Base-by-base conservation (phyloP, 345 rosid species). In the rapeseed (Brassica napus) region DNA sequence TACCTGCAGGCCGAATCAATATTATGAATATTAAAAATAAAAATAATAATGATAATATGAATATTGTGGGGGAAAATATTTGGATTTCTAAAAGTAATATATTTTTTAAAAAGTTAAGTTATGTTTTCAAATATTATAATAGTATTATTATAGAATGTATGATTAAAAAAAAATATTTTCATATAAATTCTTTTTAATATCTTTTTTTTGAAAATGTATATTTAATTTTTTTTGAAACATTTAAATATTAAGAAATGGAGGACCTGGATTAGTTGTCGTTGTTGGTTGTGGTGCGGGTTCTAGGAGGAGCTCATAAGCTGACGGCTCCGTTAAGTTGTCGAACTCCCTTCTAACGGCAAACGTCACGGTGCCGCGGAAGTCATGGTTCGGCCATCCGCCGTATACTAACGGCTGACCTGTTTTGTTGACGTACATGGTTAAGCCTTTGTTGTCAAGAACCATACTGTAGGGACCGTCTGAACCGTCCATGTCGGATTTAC, bases 391-490 rank as follows among this genome's bases (percentile, higher is more conserved):
- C 73, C 72, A 79, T 1, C 77, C 75, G 30, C 72, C 83, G 73
- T 84, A 84, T 8, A 79, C 78, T 16, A 58, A 65, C 18, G 89
- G 86, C 28, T 34, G 52, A 0, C 86, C 84, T 16, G 86, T 82
- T 42, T 83, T 84, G 31, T 73, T 78, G 58, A 78, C 74, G 58
- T 84, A 85, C 85, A 88, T 72, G 14, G 85, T 73, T 10, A 85
- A 21, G 9, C 85, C 77, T 11, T 77, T 85, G 6, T 24, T 72
- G 49, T 86, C 86, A 2, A 92, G n/a, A 2, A 90, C 91, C 23
- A 88, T 82, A 30, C 92, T 89, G 70, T 90, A 82, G 1, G 87
- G 82, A 21, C 91, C 91, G 44, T 89, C 63, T 0, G 80, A 49
- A 47, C 87, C 86, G 60, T 80, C 69, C 31, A 44, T 9, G 10